Evolutionary conservation across 1,284 basidiomycete species (phyloP).

Genomic region (Porogramme epimiltina): DNA sequence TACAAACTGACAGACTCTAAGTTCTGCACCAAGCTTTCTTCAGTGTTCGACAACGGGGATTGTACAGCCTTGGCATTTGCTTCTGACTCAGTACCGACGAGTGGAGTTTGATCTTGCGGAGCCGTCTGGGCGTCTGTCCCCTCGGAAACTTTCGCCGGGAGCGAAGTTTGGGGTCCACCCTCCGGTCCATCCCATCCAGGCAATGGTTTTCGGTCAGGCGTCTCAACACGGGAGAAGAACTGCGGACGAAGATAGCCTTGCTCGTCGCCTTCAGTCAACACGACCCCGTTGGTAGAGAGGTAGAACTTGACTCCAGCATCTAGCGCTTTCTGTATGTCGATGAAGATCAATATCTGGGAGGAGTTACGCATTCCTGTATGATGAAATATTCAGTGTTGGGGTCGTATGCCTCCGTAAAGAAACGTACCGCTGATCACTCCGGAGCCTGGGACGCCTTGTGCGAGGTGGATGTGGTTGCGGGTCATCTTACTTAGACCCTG

Average conservation of each 20-base stretch:
- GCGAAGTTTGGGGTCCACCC: not conserved
- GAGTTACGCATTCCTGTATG: conserved; percentile 73
- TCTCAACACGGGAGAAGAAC: conserved; percentile 68
- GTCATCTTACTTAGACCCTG: conserved; percentile 84
- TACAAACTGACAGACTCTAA: too few relatives aligned
- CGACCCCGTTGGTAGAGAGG: conserved; percentile 82
- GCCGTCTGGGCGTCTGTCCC: too few relatives aligned
- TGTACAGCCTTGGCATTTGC: too few relatives aligned
- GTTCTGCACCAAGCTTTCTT: too few relatives aligned
- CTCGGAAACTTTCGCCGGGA: too few relatives aligned
- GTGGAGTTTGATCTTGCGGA: too few relatives aligned
- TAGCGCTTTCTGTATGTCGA: conserved; percentile 74
- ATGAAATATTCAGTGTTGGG: not conserved
- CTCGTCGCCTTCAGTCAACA: conserved; percentile 75
- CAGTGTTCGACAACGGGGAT: too few relatives aligned
- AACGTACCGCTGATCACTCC: conserved; percentile 76
- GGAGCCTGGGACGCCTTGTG: conserved; percentile 65
- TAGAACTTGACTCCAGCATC: conserved; percentile 72
- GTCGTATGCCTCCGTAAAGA: too few relatives aligned
- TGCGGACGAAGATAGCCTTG: conserved; percentile 54
- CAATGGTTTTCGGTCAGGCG: conserved; percentile 33
- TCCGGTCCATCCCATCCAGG: conserved; percentile 35
- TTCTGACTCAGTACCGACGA: too few relatives aligned
- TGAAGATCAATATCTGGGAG: conserved; percentile 74
- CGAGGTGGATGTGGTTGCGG: conserved; percentile 88